Conservation (phyloP, 371 early-diverging fungal genomes). For the Amoeboaphelidium protococcarum region DNA sequence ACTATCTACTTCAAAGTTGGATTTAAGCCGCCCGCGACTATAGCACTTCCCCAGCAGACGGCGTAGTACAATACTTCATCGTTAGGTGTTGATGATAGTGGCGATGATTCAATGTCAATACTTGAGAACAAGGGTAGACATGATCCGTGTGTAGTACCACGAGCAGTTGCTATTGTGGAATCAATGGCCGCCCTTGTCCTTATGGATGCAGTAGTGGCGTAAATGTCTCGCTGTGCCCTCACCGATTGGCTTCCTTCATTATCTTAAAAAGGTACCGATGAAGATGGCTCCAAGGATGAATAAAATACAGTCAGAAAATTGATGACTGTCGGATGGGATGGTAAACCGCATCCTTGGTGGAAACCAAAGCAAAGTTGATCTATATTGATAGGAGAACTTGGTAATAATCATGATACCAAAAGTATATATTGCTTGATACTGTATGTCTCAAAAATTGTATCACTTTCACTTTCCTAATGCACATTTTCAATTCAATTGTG, state of each 20-base stretch:
- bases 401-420: too few species aligned
- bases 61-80: too few species aligned
- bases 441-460: too few species aligned
- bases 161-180: slow-evolving; percentile 92
- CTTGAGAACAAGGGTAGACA: slow-evolving; percentile 83
- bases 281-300: not conserved
- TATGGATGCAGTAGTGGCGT: slow-evolving; percentile 30
- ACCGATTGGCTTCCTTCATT: not conserved
- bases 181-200: slow-evolving; percentile 77
- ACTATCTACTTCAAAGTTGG: slow-evolving; percentile 84
- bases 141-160: slow-evolving; percentile 85
- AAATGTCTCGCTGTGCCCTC: not conserved
- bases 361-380: not conserved
- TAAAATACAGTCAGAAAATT: not conserved
- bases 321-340: not conserved
- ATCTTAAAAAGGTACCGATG: not conserved
- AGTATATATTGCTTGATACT: too few species aligned
- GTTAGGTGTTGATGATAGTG: too few species aligned
- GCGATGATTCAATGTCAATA: slow-evolving; percentile 47
- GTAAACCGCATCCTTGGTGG: not conserved
- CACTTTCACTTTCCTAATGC: too few species aligned
- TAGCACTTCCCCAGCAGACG: slow-evolving; percentile 60
- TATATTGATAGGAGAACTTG: too few species aligned
- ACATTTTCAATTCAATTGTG: not conserved
- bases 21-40: slow-evolving; percentile 90